Base-by-base conservation (phyloP, 371 early-diverging fungal genomes). In the Apophysomyces trapeziformis region DNA sequence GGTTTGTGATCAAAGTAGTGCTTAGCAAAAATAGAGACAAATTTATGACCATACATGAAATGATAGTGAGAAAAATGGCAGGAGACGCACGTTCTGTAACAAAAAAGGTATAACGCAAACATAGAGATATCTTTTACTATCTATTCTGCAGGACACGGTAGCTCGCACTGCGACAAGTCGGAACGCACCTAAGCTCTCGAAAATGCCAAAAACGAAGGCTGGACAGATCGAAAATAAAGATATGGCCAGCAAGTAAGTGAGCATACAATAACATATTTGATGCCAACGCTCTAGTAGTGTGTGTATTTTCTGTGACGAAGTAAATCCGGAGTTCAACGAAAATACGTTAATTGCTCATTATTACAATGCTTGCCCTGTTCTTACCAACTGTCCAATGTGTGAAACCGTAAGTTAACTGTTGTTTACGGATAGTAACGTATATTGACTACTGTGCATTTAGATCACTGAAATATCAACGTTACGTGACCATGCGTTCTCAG, bases 291-390 rank as follows among this genome's bases (percentile, higher is more conserved):
- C 46, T 21, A 45, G 12, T 21, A 73, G 66, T 26, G 58, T 63
- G n/a, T 93, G 93, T 70, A 88, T 92, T 11, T 93, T 93, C 61
- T 93, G 93, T 67, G 90, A 88, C 35, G 88, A 90, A 67, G 74
- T 75, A 2, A 86, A 82, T 61, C 76, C 78, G 11, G 75, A 64
- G 0, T 93, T 92, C 62, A 90, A 86, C 6, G 91, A 91, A 43
- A 90, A 90, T 60, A 82, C 74, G 0, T 70, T 93, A 5, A 89
- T 92, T 37, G 67, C 75, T 7, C 93, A 93, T 64, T 92, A 92
- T 67, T 91, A 92, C 85, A 76, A 81, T 39, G 83, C 88, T 14
- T 93, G 93, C 63, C 87, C 89, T n/a, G 81, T 90, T 72, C 79
- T 91, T 1, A 85, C 84, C 38, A 84, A 83, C 13, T 93, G 93